Percentiles rank a stretch among this genome's conserved stretches.
phyloP scores from a whole-genome alignment of 495 filamentous ascomycete genomes.

The Hamigera avellanea region DNA sequence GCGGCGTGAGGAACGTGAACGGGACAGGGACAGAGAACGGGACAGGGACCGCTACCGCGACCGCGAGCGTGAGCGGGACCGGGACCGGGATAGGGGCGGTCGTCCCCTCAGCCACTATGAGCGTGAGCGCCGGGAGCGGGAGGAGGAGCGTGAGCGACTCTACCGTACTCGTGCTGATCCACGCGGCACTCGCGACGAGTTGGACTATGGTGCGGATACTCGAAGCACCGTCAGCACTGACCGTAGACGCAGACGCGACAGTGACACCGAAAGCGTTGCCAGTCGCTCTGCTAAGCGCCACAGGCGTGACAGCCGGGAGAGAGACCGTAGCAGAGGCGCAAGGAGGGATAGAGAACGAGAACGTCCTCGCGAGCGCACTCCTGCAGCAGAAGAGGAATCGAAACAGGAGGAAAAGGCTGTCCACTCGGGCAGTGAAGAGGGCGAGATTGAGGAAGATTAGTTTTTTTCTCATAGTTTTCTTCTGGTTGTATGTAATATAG shows the following conservation, averaged over 20 bases:
- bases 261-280: conserved; percentile 59
- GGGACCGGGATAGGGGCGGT: conserved; percentile 41
- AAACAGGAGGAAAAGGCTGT: conserved; percentile 56
- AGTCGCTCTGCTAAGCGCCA: conserved; percentile 44
- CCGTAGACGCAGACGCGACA: conserved; percentile 50
- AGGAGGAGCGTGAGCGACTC: conserved; percentile 72
- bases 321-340: conserved; percentile 45
- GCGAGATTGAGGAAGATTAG: conserved; percentile 92
- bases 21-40: conserved; percentile 36
- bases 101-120: conserved; percentile 43
- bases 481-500: too few relatives aligned
- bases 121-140: conserved; percentile 65
- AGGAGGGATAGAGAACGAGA: conserved; percentile 52
- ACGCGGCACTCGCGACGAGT: conserved; percentile 62
- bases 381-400: conserved; percentile 25
- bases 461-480: neutral
- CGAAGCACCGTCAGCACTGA: conserved; percentile 49
- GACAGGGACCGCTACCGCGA: conserved; percentile 29
- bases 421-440: conserved; percentile 88
- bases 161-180: conserved; percentile 75
- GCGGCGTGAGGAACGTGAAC: conserved; percentile 45
- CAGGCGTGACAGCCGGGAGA: conserved; percentile 32
- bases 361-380: conserved; percentile 41
- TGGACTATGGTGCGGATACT: conserved; percentile 79
- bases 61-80: conserved; percentile 39